Percentiles rank a stretch among this genome's conserved stretches.
Evolutionary conservation across 2,329 filamentous ascomycete species (phyloP).

Genomic region (Sphaerostilbella broomeana): DNA sequence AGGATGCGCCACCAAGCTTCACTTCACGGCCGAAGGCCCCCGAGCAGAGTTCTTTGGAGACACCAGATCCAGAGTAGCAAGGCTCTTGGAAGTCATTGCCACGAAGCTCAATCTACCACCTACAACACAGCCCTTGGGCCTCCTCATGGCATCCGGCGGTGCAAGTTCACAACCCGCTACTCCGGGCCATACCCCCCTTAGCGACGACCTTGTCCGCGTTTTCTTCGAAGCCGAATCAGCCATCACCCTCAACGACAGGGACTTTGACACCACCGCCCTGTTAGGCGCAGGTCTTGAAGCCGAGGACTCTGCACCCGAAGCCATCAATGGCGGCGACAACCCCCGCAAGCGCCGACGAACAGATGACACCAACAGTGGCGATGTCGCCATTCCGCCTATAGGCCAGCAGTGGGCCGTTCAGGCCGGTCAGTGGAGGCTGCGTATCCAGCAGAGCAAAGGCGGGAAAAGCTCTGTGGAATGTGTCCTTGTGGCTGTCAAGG

Average conservation of each 20-base stretch:
- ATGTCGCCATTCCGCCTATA: constrained; percentile 5
- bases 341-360: constrained; percentile 40
- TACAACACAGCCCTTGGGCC: constrained; percentile 53
- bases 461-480: constrained; percentile 58
- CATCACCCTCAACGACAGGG: constrained; percentile 52
- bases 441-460: constrained; percentile 49
- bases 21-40: constrained; percentile 33
- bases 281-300: constrained; percentile 20
- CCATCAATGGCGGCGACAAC: constrained; percentile 23
- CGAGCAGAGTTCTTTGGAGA: constrained; percentile 70
- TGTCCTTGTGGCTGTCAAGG: constrained; percentile 65
- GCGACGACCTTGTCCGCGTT: constrained; percentile 63
- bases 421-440: constrained; percentile 65
- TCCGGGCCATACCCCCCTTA: constrained; percentile 62
- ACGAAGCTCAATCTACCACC: constrained; percentile 67
- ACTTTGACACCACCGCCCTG: constrained; percentile 33
- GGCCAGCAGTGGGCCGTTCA: constrained; percentile 53
- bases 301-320: constrained; percentile 21
- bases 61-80: constrained; percentile 61
- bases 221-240: constrained; percentile 53
- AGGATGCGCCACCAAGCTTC: constrained; percentile 55
- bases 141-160: constrained; percentile 61
- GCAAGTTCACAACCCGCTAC: constrained; percentile 55
- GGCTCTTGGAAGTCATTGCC: constrained; percentile 73
- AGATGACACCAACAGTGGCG: constrained; percentile 24